Evolutionary conservation across 208 protist genomes (phyloP).

Genomic region (Spongospora subterranea): DNA sequence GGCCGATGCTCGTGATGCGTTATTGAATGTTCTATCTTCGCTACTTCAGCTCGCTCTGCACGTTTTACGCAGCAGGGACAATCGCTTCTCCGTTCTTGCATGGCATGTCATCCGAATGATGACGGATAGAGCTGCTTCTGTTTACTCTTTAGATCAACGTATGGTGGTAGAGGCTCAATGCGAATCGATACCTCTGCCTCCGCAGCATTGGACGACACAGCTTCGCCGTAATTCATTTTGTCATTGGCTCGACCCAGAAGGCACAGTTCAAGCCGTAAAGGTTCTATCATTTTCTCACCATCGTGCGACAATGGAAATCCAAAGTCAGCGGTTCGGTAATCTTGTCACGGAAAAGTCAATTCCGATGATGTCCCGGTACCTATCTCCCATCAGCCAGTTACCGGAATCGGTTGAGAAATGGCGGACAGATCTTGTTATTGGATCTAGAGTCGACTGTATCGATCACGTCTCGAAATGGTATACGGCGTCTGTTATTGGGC

Average conservation of each 20-base stretch:
- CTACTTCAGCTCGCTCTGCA: not conserved
- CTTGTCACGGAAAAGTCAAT: not conserved
- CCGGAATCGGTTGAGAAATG: not conserved
- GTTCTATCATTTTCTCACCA: not conserved
- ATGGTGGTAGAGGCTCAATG: not conserved
- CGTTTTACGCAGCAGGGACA: not conserved
- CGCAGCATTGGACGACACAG: not conserved
- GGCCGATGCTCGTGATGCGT: not conserved
- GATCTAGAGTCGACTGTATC: constrained; percentile 37
- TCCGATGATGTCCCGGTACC: constrained; percentile 16
- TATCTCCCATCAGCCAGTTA: not conserved
- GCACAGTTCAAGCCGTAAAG: not conserved
- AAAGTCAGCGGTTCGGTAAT: constrained; percentile 16
- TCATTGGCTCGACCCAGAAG: constrained; percentile 39
- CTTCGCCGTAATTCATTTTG: constrained; percentile 26
- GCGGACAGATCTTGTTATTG: not conserved
- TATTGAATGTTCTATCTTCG: not conserved
- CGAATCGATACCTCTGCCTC: not conserved
- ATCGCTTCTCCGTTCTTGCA: not conserved
- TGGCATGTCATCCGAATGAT: not conserved
- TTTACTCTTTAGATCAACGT: constrained; percentile 35
- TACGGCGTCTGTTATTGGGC: not conserved
- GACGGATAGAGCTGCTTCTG: not conserved
- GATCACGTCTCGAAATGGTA: constrained; percentile 45
- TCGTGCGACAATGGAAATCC: not conserved